Evolutionary conservation across 495 filamentous ascomycete species (phyloP), one percentile per base, ranked within the genome.

Genomic region (Penicillium cosmopolitanum): DNA sequence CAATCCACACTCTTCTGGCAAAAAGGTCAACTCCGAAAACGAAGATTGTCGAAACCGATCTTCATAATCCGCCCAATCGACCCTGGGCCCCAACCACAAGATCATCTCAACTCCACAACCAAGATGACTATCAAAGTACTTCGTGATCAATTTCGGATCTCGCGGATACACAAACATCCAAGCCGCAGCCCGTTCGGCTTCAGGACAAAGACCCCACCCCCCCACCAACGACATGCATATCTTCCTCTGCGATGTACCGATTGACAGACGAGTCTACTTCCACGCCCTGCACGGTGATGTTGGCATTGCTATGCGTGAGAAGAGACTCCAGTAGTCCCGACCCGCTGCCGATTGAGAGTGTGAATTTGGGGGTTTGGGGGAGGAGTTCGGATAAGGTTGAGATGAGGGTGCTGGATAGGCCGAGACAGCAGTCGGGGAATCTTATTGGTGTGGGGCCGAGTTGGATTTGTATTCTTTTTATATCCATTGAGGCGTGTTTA

Each of bases 101-200:
- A 85, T 67, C 13, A 64, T 36, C 42, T 75, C 58, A 10, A 78
- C 64, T 3, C 61, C 48, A 51, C 60, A 50, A 0, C 63, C 67
- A 63, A 69, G 75, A 0, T 31, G 4, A 31, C 2, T 43, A 21
- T 74, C 64, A 21, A 84, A 44, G 61, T 85, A 85, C 43, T 69
- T 76, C 1, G 51, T 51, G 6, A 85, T 54, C 19, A 86, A 58
- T 28, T 64, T 69, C 5, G 75, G 70, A 13, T 82, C 69, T n/a
- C 81, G 73, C 1, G 84, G 84, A 53, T 85, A 86, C 11, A 85
- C 77, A 68, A 84, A 84, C 69, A 86, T 66, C 80, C 82, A 81
- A 21, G 77, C 73, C 1, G 48, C 48, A 3, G 82, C 81, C 19
- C 71, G 57, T 13, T 57, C 56, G 15, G 78, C 77, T 1, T 67